These are phyloP conservation scores for Chenopodium suecicum DNA, from an alignment of 148 eudicot species.

Conservation along the genomic window DNA sequence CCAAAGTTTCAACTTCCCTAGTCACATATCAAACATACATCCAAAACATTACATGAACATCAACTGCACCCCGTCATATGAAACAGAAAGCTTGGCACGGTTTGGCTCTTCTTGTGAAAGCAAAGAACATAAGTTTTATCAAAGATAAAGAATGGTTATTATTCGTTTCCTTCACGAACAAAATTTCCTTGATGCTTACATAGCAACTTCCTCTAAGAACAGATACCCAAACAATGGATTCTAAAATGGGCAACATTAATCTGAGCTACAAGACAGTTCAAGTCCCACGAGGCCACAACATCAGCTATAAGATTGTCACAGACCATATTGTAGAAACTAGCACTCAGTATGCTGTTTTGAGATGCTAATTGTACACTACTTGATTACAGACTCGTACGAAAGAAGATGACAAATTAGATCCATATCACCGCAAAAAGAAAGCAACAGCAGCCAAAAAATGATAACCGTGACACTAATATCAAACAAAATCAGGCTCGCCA, in stretches of 20 bases:
- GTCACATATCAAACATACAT: slow-evolving; percentile 3
- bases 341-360: neutral
- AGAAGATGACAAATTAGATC: neutral
- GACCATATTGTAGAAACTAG: neutral
- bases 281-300: neutral
- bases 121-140: neutral
- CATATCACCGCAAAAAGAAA: neutral
- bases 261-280: neutral
- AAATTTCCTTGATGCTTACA: neutral
- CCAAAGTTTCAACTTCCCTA: neutral
- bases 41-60: neutral
- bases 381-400: neutral
- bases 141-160: neutral
- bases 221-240: neutral
- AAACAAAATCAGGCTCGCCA: neutral
- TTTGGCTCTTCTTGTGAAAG: neutral
- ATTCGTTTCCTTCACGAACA: neutral
- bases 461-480: neutral
- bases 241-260: neutral
- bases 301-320: neutral
- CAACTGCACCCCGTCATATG: neutral
- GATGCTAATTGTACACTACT: neutral
- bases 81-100: neutral
- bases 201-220: neutral
- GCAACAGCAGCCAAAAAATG: neutral